Conservation (phyloP, 2,329 filamentous ascomycete genomes). For the Colletotrichum phormii region DNA sequence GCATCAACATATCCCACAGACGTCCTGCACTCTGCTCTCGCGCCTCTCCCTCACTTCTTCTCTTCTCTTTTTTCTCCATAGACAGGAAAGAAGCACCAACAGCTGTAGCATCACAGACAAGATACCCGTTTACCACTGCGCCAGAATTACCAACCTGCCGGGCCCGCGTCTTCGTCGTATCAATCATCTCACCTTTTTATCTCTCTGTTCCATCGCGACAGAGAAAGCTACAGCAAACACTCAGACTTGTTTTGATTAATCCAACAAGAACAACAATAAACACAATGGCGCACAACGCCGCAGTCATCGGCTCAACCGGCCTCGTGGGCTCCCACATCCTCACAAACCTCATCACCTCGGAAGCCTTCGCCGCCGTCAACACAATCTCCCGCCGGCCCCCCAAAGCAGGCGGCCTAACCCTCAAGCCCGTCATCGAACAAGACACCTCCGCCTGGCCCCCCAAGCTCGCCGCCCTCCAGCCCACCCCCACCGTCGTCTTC, state of each 20-base stretch:
- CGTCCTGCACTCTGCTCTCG: constrained; percentile 14
- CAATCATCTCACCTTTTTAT: neutral
- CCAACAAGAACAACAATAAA: too few species aligned
- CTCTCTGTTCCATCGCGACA: neutral
- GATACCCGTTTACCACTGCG: neutral
- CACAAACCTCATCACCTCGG: constrained; percentile 66
- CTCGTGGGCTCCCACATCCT: constrained; percentile 82
- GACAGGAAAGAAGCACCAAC: constrained; percentile 11
- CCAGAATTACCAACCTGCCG: constrained; percentile 11
- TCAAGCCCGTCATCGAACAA: constrained; percentile 72
- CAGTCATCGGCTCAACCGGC: constrained; percentile 73
- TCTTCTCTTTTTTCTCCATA: neutral
- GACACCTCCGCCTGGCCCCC: constrained; percentile 78
- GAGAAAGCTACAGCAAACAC: neutral
- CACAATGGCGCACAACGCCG: constrained; percentile 31
- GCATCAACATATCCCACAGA: constrained; percentile 31
- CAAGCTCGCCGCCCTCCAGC: constrained; percentile 65
- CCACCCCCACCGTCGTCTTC: constrained; percentile 74
- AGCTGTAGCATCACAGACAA: constrained; percentile 31
- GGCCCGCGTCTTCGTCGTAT: constrained; percentile 14
- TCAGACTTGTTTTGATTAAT: neutral
- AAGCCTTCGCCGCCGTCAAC: constrained; percentile 64
- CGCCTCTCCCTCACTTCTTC: neutral
- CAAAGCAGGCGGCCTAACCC: constrained; percentile 56
- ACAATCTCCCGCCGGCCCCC: constrained; percentile 77